Evolutionary conservation across 2,329 filamentous ascomycete species (phyloP), one percentile per base, ranked within the genome.

Genomic region (Verticillium longisporum): DNA sequence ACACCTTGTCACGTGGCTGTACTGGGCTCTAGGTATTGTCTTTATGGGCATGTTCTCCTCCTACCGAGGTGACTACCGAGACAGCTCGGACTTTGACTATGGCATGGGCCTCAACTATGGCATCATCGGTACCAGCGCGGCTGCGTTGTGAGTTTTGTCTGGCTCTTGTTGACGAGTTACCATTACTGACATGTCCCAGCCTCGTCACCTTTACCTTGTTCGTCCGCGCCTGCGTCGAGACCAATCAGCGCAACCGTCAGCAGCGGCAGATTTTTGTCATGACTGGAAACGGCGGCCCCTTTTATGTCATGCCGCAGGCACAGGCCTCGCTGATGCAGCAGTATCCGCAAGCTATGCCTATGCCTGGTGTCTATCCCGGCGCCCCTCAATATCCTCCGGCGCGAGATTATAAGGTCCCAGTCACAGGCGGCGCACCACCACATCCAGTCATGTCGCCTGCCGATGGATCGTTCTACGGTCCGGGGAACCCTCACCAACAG

Each of bases 1-100:
- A 14, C 75, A 74, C 36, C 75, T 81, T 2, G 57, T 80, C 62
- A 68, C 80, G 60, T 79, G 75, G 73, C 64, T 80, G 6, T 61
- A 67, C 26, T 68, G 70, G n/a, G 55, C 67, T 41, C 33, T 70
- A 13, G 61, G 71, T 2, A 69, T 70, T 37, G 68, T 64, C 55
- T 54, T 71, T 31, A 62, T 71, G 55, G 59, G 62, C 26, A 61
- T 67, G 18, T 61, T 67, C 10, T 54, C 64, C 41, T 58, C 66
- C 50, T 31, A 31, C 26, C 26, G 26, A 31, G 64, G 63, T 11
- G 31, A 31, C 3, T 31, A 31, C 26, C 26, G 54, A 7, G 26
- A 33, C 31, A 14, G 32, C 31, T 10, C 34, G 9, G 31, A 33
- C 26, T 6, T 55, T 14, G 33, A 34, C 5, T 7, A 14, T 21